A percentile compares a stretch with the other conserved stretches of the same genome.
phyloP scores from a whole-genome alignment of 345 rosid genomes.

The Streptanthus diversifolius region DNA sequence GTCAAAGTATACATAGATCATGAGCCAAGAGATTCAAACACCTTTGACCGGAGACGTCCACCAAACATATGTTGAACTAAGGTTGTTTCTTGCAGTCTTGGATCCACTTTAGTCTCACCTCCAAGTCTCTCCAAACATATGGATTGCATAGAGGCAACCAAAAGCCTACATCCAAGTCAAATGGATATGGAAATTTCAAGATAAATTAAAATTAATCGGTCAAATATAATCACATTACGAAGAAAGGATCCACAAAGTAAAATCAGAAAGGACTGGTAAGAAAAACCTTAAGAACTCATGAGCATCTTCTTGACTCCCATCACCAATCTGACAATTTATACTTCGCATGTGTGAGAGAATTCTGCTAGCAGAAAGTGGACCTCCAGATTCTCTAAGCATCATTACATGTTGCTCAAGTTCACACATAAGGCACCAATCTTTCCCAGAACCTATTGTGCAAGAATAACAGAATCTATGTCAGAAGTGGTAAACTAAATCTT shows the following conservation, averaged over 20 bases:
- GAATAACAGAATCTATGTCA: background rate
- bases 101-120: conserved; percentile 69
- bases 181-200: conserved; percentile 6
- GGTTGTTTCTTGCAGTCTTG: conserved; percentile 73
- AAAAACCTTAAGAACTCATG: conserved; percentile 79
- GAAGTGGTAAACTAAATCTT: background rate
- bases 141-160: conserved; percentile 77
- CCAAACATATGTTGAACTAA: conserved; percentile 81
- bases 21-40: conserved; percentile 17
- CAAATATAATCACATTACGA: background rate
- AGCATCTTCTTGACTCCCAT: conserved; percentile 91
- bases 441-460: conserved; percentile 50
- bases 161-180: conserved; percentile 45
- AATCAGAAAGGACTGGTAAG: conserved; percentile 16
- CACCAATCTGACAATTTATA: conserved; percentile 68
- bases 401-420: conserved; percentile 78
- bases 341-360: conserved; percentile 63
- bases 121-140: conserved; percentile 79
- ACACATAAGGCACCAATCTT: conserved; percentile 84
- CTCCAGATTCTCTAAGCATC: conserved; percentile 67
- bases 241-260: background rate
- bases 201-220: background rate
- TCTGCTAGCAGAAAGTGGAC: conserved; percentile 65
- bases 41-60: conserved; percentile 75
- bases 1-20: background rate